phyloP scores from a whole-genome alignment of 345 rosid species.

The Brassica rapa region DNA sequence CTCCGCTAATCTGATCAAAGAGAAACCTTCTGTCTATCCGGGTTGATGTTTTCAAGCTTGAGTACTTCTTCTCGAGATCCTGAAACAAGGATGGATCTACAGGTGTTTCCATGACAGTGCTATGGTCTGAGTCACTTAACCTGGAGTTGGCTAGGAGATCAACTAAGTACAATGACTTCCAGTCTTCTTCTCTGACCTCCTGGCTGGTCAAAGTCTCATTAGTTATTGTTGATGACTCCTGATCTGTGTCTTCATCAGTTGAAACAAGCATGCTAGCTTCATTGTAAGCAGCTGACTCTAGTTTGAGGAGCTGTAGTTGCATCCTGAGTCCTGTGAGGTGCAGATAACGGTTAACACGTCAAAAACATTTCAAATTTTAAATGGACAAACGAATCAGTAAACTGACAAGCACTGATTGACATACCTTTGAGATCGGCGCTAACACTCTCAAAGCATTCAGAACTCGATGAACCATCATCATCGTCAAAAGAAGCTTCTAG shows the following conservation, averaged over 20 bases:
- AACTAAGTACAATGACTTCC: slow-evolving; percentile 56
- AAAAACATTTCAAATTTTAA: neutral
- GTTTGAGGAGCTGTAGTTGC: slow-evolving; percentile 90
- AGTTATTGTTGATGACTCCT: slow-evolving; percentile 36
- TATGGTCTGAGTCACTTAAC: slow-evolving; percentile 46
- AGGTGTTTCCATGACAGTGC: slow-evolving; percentile 51
- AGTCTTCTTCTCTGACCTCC: slow-evolving; percentile 42
- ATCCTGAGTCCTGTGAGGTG: slow-evolving; percentile 68
- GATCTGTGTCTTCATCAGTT: slow-evolving; percentile 64
- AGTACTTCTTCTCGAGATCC: slow-evolving; percentile 72
- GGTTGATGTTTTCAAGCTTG: slow-evolving; percentile 39
- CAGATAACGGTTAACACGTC: neutral
- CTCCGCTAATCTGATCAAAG: slow-evolving; percentile 64
- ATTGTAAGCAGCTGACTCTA: slow-evolving; percentile 64
- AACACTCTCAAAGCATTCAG: slow-evolving; percentile 93
- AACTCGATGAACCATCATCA: slow-evolving; percentile 74
- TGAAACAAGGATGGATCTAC: slow-evolving; percentile 63
- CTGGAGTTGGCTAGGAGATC: slow-evolving; percentile 58
- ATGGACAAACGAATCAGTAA: neutral
- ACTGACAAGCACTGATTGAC: neutral
- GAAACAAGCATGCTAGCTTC: slow-evolving; percentile 69
- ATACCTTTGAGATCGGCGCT: slow-evolving; percentile 93
- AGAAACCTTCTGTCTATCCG: slow-evolving; percentile 70
- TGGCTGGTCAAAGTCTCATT: slow-evolving; percentile 38
- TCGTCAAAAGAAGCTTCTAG: slow-evolving; percentile 74